Conservation (phyloP, 768 basidiomycete species). For the Paxillus involutus region DNA sequence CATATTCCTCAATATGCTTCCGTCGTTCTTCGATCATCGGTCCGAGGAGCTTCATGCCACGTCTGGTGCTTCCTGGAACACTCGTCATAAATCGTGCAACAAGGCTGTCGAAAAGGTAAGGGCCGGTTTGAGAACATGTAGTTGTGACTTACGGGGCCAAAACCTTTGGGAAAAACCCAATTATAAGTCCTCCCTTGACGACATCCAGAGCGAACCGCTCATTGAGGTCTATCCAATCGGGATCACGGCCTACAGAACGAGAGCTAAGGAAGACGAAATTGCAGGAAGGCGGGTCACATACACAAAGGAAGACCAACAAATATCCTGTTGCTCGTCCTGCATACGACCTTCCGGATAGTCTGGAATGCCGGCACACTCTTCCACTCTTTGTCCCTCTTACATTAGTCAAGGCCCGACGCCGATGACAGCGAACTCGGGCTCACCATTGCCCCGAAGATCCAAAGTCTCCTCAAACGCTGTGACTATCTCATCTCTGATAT, state of each 20-base stretch:
- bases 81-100: constrained; percentile 13
- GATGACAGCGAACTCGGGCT: neutral
- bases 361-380: constrained; percentile 24
- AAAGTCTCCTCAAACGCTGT: constrained; percentile 41
- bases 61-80: neutral
- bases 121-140: neutral
- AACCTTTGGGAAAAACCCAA: constrained; percentile 31
- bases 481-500: constrained; percentile 45
- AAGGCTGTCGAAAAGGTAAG: constrained; percentile 8
- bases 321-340: too few species aligned
- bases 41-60: constrained; percentile 17
- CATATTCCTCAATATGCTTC: constrained; percentile 16
- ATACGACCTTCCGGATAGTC: constrained; percentile 9
- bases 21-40: constrained; percentile 31
- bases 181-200: constrained; percentile 10
- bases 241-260: constrained; percentile 32
- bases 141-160: constrained; percentile 27
- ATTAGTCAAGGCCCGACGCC: too few species aligned
- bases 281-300: constrained; percentile 7
- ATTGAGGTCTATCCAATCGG: constrained; percentile 29
- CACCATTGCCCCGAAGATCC: constrained; percentile 11
- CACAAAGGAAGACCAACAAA: constrained; percentile 32
- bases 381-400: constrained; percentile 34
- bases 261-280: neutral
- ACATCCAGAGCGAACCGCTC: constrained; percentile 31